These are phyloP conservation scores for Colletotrichum sp. DNA, from an alignment of 2,329 filamentous ascomycete species.

Conservation along the genomic window DNA sequence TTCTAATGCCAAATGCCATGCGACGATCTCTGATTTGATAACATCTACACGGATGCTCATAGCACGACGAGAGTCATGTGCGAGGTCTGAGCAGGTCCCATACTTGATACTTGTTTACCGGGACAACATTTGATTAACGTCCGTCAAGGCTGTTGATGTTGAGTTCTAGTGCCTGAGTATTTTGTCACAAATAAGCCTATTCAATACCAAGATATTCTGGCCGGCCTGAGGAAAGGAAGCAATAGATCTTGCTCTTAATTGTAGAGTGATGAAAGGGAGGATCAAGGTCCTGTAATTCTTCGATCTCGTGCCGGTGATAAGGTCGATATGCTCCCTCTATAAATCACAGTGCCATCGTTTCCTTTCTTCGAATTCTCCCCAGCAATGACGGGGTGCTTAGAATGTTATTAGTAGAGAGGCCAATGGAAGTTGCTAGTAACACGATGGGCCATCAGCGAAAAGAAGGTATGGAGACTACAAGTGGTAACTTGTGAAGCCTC, in stretches of 20 bases:
- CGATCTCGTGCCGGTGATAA: not conserved
- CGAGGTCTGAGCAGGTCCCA: not conserved
- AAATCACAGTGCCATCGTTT: not conserved
- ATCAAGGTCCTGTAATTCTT: accelerated
- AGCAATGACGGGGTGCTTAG: not conserved
- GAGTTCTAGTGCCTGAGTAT: accelerated
- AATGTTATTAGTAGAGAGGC: no score
- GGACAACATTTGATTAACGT: accelerated
- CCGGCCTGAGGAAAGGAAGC: not conserved
- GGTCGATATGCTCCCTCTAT: accelerated
- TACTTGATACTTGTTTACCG: not conserved
- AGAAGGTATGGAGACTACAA: not conserved
- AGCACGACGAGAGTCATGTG: not conserved
- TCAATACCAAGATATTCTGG: not conserved
- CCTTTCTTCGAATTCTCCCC: not conserved
- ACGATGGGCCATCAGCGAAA: not conserved
- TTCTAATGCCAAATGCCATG: not conserved
- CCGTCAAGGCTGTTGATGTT: not conserved
- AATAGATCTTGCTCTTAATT: accelerated
- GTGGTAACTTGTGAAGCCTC: not conserved
- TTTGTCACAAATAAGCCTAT: not conserved
- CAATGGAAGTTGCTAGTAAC: accelerated
- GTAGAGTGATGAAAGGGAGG: accelerated
- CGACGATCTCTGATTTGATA: not conserved
- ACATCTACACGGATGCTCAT: not conserved